Evolutionary conservation across 2,329 filamentous ascomycete species (phyloP), one percentile per base, ranked within the genome.

Genomic region (Alternaria sp.): DNA sequence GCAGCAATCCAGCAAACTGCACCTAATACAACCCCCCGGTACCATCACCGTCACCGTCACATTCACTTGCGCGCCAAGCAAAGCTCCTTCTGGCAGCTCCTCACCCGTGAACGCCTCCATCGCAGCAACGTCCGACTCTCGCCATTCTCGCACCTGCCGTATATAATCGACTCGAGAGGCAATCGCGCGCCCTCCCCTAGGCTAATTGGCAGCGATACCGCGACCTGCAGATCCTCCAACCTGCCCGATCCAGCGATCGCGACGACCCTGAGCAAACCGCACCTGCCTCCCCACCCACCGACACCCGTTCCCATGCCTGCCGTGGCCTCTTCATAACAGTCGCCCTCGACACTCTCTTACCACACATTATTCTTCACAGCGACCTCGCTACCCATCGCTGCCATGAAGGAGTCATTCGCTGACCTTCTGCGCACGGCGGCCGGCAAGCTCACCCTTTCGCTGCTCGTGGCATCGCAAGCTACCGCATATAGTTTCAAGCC

Each of bases 401-500:
- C 72, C 69, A 79, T 80, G 78, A 77, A 74, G 74, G 72, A 75
- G 44, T 63, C 66, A 16, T 72, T 75, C 63, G 73, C 76, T 75
- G 78, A 77, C 64, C 71, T 74, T 69, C 70, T 77, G 72, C 74
- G 69, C 65, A 76, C 75, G 69, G 68, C 69, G 71, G 73, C 75
- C 62, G 75, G 75, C 75, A 77, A 71, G 67, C 70, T 79, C 50
- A 68, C 74, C 49, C 73, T 78, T 55, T 72, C 75, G 63, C 65
- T 78, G 14, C 71, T 79, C 53, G 64, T 79, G 54, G 65, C 74
- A 14, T 72, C 73, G 16, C 53, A 50, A 22, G 57, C 74, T 5
- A 56, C 50, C 63, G 80, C 80, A 18, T 68, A 78, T 61, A 84
- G 82, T 30, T 90, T 92, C 77, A 86, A 83, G 46, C 78, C 87